These are phyloP conservation scores for Hymenoscyphus occultus DNA, from an alignment of 2,329 filamentous ascomycete genomes.

Conservation along the genomic window DNA sequence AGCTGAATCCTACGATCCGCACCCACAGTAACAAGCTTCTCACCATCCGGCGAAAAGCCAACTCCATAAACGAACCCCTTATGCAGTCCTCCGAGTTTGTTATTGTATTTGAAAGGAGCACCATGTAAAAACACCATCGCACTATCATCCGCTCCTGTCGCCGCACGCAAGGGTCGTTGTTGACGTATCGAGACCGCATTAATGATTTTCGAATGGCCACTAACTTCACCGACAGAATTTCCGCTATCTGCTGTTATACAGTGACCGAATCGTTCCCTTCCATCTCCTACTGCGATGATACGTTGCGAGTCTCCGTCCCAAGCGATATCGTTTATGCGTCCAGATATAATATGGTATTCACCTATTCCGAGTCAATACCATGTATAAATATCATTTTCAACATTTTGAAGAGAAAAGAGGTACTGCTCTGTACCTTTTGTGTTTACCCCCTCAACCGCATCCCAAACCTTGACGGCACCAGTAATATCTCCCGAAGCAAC, in stretches of 20 bases:
- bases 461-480: conserved; percentile 88
- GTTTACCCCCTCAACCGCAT: conserved; percentile 76
- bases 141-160: conserved; percentile 87
- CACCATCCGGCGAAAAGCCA: conserved; percentile 87
- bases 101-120: conserved; percentile 92
- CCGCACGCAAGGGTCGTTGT: conserved; percentile 85
- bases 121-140: conserved; percentile 91
- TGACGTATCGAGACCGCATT: conserved; percentile 88
- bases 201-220: conserved; percentile 84
- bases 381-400: not conserved
- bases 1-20: conserved; percentile 91
- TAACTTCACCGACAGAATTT: conserved; percentile 92
- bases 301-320: conserved; percentile 98
- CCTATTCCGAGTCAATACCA: conserved; percentile 41
- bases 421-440: conserved; percentile 55
- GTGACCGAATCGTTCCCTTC: conserved; percentile 88
- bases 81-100: conserved; percentile 74
- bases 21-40: conserved; percentile 77
- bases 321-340: conserved; percentile 91
- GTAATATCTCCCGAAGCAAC: conserved; percentile 86
- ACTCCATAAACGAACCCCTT: conserved; percentile 86
- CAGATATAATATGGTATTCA: conserved; percentile 91
- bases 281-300: conserved; percentile 93
- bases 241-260: conserved; percentile 95
- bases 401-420: not conserved